A percentile compares a stretch with the other conserved stretches of the same genome.
Conservation (phyloP, 2,329 filamentous ascomycete species). For the Ophiostoma piceae region DNA sequence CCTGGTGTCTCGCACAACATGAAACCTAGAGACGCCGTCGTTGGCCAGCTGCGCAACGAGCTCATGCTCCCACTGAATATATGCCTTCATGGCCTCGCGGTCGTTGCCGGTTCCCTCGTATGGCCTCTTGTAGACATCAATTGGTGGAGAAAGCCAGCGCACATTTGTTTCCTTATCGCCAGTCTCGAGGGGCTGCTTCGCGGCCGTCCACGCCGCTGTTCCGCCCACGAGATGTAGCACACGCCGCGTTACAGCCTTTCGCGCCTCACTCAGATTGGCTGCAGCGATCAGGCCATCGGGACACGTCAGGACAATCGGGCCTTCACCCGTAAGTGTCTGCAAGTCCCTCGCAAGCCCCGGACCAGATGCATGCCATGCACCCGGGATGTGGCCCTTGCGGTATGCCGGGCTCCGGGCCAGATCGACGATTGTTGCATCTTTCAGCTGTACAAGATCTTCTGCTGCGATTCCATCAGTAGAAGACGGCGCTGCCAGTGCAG, state of each 20-base stretch:
- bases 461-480: background rate
- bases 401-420: conserved; percentile 21
- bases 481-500: background rate
- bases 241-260: background rate
- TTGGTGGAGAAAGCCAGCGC: conserved; percentile 14
- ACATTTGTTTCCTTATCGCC: background rate
- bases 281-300: conserved; percentile 17
- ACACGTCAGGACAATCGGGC: conserved; percentile 16
- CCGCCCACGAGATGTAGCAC: background rate
- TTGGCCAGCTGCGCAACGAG: conserved; percentile 22
- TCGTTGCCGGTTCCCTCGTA: conserved; percentile 22
- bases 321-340: background rate
- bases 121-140: conserved; percentile 22
- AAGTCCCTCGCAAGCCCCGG: conserved; percentile 18
- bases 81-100: conserved; percentile 21
- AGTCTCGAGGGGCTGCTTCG: background rate
- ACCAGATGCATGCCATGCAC: conserved; percentile 19
- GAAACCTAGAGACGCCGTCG: conserved; percentile 19
- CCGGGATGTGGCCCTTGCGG: conserved; percentile 19
- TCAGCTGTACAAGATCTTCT: background rate
- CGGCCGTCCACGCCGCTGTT: background rate
- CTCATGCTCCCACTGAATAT: conserved; percentile 23
- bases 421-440: conserved; percentile 12
- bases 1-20: conserved; percentile 15
- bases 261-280: conserved; percentile 11